These are phyloP conservation scores for Acanthamoeba healyi DNA, from an alignment of 208 protist genomes.

Conservation along the genomic window DNA sequence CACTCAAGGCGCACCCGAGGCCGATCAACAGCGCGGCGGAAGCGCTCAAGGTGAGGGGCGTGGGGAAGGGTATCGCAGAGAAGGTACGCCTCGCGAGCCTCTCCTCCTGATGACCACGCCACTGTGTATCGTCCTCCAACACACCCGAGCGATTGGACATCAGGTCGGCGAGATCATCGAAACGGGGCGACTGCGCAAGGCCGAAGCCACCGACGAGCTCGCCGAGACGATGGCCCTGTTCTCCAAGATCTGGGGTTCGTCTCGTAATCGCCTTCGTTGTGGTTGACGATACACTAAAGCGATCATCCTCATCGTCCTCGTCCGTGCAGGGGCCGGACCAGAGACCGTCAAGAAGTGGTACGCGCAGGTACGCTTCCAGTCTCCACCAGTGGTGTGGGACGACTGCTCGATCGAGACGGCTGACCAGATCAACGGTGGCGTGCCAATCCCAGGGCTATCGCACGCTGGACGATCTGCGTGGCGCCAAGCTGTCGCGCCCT, in stretches of 20 bases:
- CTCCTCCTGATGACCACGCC: no score
- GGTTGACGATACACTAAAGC: no score
- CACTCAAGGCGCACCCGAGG: slow-evolving; percentile 55
- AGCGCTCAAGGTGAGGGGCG: neutral
- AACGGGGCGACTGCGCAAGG: slow-evolving; percentile 42
- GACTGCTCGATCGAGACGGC: no score
- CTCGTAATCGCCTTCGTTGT: neutral
- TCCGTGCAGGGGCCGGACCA: neutral
- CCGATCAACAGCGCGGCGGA: slow-evolving; percentile 29
- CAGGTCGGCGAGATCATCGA: slow-evolving; percentile 65
- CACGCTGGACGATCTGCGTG: slow-evolving; percentile 17
- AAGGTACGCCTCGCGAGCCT: neutral
- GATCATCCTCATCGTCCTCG: neutral
- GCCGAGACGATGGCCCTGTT: slow-evolving; percentile 32
- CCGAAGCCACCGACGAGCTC: slow-evolving; percentile 56
- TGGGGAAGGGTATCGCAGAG: slow-evolving; percentile 23
- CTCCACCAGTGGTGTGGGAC: no score
- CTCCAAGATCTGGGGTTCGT: slow-evolving; percentile 72
- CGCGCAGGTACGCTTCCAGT: neutral
- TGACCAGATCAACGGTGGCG: neutral
- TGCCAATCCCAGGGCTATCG: neutral
- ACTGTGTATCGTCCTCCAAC: no score
- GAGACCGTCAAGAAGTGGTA: slow-evolving; percentile 71
- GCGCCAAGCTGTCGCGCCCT: slow-evolving; percentile 23
- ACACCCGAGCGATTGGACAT: no score